Base-by-base conservation (phyloP, 2,329 filamentous ascomycete genomes). In the Aaosphaeria arxii region DNA sequence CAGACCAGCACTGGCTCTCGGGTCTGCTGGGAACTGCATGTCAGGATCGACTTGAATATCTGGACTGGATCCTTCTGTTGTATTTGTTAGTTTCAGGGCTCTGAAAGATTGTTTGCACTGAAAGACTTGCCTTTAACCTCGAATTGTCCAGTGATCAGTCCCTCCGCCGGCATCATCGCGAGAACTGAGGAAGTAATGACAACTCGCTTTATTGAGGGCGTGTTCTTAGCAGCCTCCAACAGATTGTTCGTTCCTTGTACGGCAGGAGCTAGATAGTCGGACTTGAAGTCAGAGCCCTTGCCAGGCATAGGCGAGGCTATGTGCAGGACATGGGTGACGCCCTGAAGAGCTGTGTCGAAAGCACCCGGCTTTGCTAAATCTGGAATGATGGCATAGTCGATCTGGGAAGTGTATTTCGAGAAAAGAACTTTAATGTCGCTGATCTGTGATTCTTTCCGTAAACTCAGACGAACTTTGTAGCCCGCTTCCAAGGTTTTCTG, bases 281-380 rank as follows among this genome's bases (percentile, higher is more conserved):
- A 9, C 33, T 13, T 36, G 33, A 36, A 55, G 45, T 46, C 54
- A 41, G 28, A 47, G 47, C 43, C 64, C 40, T 2, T 48, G 5
- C 49, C 51, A 4, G 56, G 54, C 44, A 66, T 48, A n/a, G 65
- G 61, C 4, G 63, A 62, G 13, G 65, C 65, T 1, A 67, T 36
- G 32, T 67, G 64, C 35, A 65, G 56, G 43, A 66, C 50, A 42
- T 59, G 56, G 6, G 58, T 48, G 7, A 63, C 62, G 32, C 47
- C 55, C 4, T 59, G 24, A 7, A 68, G 49, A 1, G 53, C 46
- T 6, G 45, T 42, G 30, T 53, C 40, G 40, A 58, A 58, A 4
- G 53, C 49, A 38, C 36, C 46, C 7, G 52, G 39, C n/a, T 42
- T 40, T 28, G 49, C 44, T 5, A 61, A 48, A 42, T 61, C 53